These are phyloP conservation scores for Fusarium coffeatum DNA, from an alignment of 2,329 filamentous ascomycete genomes.

Conservation along the genomic window DNA sequence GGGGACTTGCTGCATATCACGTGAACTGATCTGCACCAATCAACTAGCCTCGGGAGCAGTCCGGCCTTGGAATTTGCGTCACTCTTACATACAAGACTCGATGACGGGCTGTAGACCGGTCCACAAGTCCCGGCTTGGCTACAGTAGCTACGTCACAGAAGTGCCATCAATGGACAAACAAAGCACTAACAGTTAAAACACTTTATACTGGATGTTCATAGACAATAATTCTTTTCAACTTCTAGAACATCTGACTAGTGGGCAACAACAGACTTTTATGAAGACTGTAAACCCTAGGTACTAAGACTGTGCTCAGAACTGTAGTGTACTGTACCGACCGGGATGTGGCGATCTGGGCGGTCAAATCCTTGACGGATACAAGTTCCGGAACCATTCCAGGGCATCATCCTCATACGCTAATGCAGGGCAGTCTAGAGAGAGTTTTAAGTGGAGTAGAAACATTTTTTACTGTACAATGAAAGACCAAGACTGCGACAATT, in stretches of 20 bases:
- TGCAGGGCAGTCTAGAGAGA: slow-evolving; percentile 9
- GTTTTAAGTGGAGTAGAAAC: slow-evolving; percentile 24
- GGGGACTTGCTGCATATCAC: background rate
- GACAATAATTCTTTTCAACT: background rate
- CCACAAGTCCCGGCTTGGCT: background rate
- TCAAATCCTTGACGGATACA: background rate
- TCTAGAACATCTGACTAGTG: no score
- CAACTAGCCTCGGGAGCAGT: background rate
- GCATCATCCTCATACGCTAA: slow-evolving; percentile 4
- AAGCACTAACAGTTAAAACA: no score
- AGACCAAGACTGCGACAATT: background rate
- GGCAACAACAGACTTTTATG: no score
- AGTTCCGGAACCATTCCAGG: background rate
- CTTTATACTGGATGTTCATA: no score
- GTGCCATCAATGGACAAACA: background rate
- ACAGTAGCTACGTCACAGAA: background rate
- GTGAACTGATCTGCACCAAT: background rate
- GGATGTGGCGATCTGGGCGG: slow-evolving; percentile 12
- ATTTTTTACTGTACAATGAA: background rate
- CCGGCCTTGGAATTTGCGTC: background rate
- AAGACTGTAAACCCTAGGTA: no score
- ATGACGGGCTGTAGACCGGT: background rate
- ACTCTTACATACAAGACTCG: background rate
- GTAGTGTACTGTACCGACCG: background rate
- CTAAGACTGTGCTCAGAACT: background rate